A percentile compares a stretch with the other conserved stretches of the same genome.
Conservation (phyloP, 2,329 filamentous ascomycete genomes). For the Exophiala lecanii-corni region DNA sequence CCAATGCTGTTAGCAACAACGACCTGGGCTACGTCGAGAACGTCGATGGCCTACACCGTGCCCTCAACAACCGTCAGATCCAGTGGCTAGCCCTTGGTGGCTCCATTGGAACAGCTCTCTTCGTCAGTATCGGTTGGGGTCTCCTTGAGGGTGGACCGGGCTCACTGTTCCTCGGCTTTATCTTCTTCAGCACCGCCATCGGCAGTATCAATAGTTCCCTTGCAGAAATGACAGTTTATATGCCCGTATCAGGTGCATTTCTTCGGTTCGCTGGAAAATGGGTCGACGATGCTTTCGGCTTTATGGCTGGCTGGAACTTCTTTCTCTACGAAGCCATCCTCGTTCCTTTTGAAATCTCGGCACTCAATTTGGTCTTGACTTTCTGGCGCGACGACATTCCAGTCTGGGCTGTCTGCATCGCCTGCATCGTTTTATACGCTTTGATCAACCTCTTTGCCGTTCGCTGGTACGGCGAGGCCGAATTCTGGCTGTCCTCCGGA, state of each 20-base stretch:
- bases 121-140: conserved; percentile 33
- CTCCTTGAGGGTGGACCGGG: conserved; percentile 33
- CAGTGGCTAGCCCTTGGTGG: conserved; percentile 30
- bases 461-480: conserved; percentile 65
- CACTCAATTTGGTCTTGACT: conserved; percentile 36
- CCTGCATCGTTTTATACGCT: conserved; percentile 24
- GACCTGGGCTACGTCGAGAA: background rate
- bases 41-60: conserved; percentile 10
- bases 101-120: conserved; percentile 34
- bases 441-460: conserved; percentile 65
- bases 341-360: conserved; percentile 39
- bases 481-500: conserved; percentile 63
- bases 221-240: conserved; percentile 43
- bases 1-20: background rate
- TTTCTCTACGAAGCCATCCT: conserved; percentile 39
- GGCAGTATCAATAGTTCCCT: conserved; percentile 35
- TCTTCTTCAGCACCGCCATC: conserved; percentile 28
- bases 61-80: conserved; percentile 14
- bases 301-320: conserved; percentile 44
- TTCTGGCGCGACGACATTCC: conserved; percentile 36
- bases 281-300: conserved; percentile 43
- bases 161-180: conserved; percentile 33
- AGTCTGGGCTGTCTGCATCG: conserved; percentile 31
- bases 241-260: conserved; percentile 38
- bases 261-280: conserved; percentile 38